phyloP scores from a whole-genome alignment of 441 rosid genomes.

The Theobroma grandiflorum region DNA sequence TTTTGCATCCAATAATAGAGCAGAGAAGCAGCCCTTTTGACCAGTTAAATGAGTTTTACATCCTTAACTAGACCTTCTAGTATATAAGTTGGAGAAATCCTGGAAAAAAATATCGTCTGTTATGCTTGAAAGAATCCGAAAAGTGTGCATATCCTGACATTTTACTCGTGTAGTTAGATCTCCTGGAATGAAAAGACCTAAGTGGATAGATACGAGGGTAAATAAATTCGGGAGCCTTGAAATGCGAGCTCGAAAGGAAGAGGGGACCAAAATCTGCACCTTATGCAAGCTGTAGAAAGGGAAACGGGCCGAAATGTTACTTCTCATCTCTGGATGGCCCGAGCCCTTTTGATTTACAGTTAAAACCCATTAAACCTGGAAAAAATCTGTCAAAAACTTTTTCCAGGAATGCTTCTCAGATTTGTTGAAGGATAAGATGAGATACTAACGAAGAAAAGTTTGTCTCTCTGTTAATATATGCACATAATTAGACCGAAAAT shows the following conservation, averaged over 20 bases:
- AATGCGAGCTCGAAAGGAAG: constrained; percentile 3
- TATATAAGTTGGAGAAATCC: background rate
- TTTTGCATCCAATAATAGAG: background rate
- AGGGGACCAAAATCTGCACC: constrained; percentile 12
- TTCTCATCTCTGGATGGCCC: background rate
- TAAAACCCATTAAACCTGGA: background rate
- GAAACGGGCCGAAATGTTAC: background rate
- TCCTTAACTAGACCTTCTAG: background rate
- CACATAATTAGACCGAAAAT: background rate
- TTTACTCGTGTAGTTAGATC: background rate
- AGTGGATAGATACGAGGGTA: background rate
- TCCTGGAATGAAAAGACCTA: background rate
- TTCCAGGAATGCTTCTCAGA: background rate
- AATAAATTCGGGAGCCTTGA: background rate
- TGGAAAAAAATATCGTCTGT: background rate
- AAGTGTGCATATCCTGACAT: background rate
- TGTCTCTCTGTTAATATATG: background rate
- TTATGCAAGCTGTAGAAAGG: background rate
- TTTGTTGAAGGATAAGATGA: background rate
- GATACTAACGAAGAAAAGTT: background rate
- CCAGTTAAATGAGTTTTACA: background rate
- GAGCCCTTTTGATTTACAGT: background rate
- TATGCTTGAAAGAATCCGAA: background rate
- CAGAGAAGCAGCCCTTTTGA: background rate
- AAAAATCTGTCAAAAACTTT: background rate